phyloP scores from a whole-genome alignment of 805 yeast species.

The Wickerhamiella alocasiicola region DNA sequence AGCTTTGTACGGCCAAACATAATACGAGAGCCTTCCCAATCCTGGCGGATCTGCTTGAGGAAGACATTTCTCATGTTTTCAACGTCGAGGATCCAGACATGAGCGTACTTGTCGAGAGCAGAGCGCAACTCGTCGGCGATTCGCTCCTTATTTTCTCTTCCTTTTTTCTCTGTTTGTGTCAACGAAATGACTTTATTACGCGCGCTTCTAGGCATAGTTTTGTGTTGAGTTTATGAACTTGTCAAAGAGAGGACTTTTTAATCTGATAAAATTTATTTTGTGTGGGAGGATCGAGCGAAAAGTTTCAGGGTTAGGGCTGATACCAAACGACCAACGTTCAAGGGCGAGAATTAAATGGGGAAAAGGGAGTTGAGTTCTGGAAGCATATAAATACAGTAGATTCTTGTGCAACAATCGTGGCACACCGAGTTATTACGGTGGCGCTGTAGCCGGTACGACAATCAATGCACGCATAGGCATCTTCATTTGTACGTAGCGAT shows the following conservation, averaged over 20 bases:
- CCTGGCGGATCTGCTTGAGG: constrained; percentile 79
- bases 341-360: neutral
- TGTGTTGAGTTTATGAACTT: too few species aligned
- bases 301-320: too few species aligned
- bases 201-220: constrained; percentile 83
- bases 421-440: too few species aligned
- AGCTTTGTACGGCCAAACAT: constrained; percentile 89
- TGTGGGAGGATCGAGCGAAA: too few species aligned
- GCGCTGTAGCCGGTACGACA: too few species aligned
- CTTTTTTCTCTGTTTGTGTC: constrained; percentile 94
- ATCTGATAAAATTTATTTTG: too few species aligned
- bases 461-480: too few species aligned
- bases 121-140: constrained; percentile 83
- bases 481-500: neutral
- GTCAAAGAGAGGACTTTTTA: too few species aligned
- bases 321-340: too few species aligned
- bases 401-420: too few species aligned
- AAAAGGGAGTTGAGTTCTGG: too few species aligned
- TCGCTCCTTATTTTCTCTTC: constrained; percentile 80
- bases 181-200: constrained; percentile 92
- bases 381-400: too few species aligned
- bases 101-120: constrained; percentile 62
- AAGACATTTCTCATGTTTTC: constrained; percentile 95
- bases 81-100: constrained; percentile 73
- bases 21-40: constrained; percentile 85